Evolutionary conservation across 331 rosid species (phyloP), one percentile per base, ranked within the genome.

Genomic region (Acacia concinna): DNA sequence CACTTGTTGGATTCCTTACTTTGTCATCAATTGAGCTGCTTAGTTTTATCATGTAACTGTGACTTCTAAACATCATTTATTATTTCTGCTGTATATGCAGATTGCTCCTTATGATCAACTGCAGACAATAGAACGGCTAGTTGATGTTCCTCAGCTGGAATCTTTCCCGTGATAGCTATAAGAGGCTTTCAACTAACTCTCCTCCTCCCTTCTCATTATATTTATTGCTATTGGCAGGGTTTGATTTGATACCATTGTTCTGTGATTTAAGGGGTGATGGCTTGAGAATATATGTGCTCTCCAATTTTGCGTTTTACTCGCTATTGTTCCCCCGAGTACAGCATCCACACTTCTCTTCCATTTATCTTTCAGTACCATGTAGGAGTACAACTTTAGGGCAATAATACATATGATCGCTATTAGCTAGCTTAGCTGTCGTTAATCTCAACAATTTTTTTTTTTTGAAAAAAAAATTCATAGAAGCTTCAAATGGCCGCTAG

Each of bases 81-180:
- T 27, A 63, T 51, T 77, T 69, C 30, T 78, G 27, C 37, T 46
- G 28, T 73, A 9, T 75, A 62, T 87, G 85, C 94, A 93, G 97
- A 91, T 96, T 79, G 98, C 98, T 73, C 98, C 98, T 59, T 93
- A 91, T 78, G 98, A 96, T 81, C 98, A 93, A 81, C 79, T 96
- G 54, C 99, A 93, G 87, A 91, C 85, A 69, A 84, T 96, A 68
- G 99, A 96, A 85, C 85, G 99, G 77, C 83, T 93, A 81, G 91
- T 96, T 8, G 89, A 84, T 37, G 80, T 79, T 86, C 89, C 82
- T 83, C 81, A 46, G 65, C 85, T 60, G 46, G 59, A 30, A 51
- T 82, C 80, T 27, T 67, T 27, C 51, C 46, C 41, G 15, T 68
- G 44, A 49, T 20, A 77, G 30, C 80, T 74, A 70, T 86, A 75